A percentile compares a stretch with the other conserved stretches of the same genome.
phyloP scores from a whole-genome alignment of 2,329 filamentous ascomycete species.

The Penicillium sp. region DNA sequence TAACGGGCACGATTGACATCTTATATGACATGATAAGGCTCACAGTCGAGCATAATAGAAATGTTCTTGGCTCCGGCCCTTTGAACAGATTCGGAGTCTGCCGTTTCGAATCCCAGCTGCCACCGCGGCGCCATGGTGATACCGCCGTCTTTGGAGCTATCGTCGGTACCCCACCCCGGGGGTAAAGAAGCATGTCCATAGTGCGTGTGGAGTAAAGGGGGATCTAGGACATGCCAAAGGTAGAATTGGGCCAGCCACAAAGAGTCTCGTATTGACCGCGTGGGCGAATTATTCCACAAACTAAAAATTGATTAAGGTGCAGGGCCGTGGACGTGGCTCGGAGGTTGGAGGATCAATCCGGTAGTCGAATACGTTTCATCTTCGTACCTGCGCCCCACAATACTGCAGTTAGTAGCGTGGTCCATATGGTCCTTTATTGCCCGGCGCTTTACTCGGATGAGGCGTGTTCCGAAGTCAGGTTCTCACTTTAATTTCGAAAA shows the following conservation, averaged over 20 bases:
- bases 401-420: conserved; percentile 8
- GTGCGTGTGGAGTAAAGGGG: neutral
- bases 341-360: conserved; percentile 5
- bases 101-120: conserved; percentile 1
- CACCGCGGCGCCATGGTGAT: neutral
- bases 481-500: conserved; percentile 7
- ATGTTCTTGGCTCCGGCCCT: conserved; percentile 2
- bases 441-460: conserved; percentile 4
- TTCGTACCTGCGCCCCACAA: conserved; percentile 13
- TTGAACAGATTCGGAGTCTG: neutral
- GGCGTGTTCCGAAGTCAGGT: conserved; percentile 7
- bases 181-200: neutral
- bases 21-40: neutral
- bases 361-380: conserved; percentile 22
- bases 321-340: neutral
- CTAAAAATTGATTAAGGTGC: conserved; percentile 3
- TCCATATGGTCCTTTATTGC: neutral
- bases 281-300: conserved; percentile 5
- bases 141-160: conserved; percentile 1
- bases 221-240: neutral
- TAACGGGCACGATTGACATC: neutral
- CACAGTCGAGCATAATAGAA: neutral
- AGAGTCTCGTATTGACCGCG: neutral
- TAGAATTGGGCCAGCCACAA: neutral
- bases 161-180: neutral